Percentiles rank a stretch among this genome's conserved stretches.
Evolutionary conservation across 2,329 filamentous ascomycete species (phyloP).

Genomic region (Pyrenochaeta sp.): DNA sequence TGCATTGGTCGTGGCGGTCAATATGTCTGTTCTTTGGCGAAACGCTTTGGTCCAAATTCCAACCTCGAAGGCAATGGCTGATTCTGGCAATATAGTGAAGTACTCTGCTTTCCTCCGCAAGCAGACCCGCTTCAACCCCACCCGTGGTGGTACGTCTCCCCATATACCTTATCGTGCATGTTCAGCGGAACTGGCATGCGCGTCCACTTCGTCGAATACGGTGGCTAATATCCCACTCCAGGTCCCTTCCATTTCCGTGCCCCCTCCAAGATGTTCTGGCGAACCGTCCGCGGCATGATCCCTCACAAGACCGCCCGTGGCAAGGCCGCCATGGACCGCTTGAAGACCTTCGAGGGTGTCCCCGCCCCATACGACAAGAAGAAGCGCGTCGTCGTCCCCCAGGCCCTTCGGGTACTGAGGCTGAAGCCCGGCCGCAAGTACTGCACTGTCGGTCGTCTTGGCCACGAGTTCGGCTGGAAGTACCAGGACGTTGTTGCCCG

Average conservation of each 20-base stretch:
- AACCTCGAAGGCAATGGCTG: conserved; percentile 29
- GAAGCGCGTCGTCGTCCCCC: conserved; percentile 99
- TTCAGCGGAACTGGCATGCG: neutral
- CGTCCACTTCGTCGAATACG: neutral
- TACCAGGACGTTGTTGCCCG: conserved; percentile 99
- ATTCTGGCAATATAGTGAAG: conserved; percentile 78
- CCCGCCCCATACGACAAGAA: conserved; percentile 99
- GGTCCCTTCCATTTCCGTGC: conserved; percentile 99
- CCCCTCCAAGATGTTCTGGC: conserved; percentile 99
- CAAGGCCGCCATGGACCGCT: conserved; percentile 93
- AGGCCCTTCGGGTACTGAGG: conserved; percentile 94
- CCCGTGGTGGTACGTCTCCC: conserved; percentile 81
- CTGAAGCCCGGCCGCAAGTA: conserved; percentile 99
- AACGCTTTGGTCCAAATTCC: conserved; percentile 7
- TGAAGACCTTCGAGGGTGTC: conserved; percentile 99
- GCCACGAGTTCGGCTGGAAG: conserved; percentile 99
- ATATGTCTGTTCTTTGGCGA: conserved; percentile 18
- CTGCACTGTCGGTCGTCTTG: conserved; percentile 98
- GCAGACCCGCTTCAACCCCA: conserved; percentile 99
- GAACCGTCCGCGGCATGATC: conserved; percentile 99
- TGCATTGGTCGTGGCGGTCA: no score
- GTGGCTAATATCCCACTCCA: conserved; percentile 50
- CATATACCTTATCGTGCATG: neutral
- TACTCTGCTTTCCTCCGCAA: conserved; percentile 99
- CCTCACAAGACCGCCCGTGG: conserved; percentile 99